phyloP scores from a whole-genome alignment of 169 alveolate species.

The Plasmodium knowlesi region DNA sequence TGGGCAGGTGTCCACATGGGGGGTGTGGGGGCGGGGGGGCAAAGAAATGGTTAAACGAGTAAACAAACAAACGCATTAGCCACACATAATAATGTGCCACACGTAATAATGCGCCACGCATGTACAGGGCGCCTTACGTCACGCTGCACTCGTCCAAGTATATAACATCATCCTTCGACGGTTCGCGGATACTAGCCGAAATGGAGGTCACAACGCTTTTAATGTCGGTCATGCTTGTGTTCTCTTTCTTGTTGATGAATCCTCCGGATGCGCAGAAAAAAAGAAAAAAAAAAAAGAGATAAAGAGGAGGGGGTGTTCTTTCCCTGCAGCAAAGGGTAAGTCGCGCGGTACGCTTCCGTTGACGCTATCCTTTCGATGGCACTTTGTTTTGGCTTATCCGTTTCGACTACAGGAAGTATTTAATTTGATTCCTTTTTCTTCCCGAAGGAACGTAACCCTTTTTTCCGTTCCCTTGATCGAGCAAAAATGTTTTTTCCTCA shows the following conservation, averaged over 20 bases:
- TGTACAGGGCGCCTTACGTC: slow-evolving; percentile 17
- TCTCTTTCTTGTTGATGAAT: not conserved
- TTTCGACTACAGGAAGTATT: not conserved
- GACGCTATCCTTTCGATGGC: not conserved
- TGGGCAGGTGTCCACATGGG: no score
- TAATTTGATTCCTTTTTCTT: not conserved
- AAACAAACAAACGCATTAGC: not conserved
- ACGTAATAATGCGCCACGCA: not conserved
- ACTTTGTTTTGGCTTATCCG: not conserved
- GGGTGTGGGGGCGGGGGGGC: no score
- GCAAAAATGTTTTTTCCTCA: not conserved
- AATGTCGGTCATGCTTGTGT: slow-evolving; percentile 39
- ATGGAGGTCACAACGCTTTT: slow-evolving; percentile 32
- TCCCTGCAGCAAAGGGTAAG: not conserved
- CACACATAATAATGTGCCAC: not conserved
- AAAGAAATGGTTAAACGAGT: not conserved
- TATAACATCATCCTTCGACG: slow-evolving; percentile 54
- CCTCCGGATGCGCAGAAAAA: not conserved
- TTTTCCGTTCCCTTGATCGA: not conserved
- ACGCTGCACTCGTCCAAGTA: slow-evolving; percentile 66
- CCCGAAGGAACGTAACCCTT: not conserved
- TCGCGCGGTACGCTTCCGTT: not conserved
- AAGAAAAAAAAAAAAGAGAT: not conserved
- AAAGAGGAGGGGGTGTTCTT: not conserved
- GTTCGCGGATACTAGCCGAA: slow-evolving; percentile 38